A percentile compares a stretch with the other conserved stretches of the same genome.
These are phyloP conservation scores for Brettanomyces bruxellensis DNA, from an alignment of 805 yeast species.

Conservation along the genomic window DNA sequence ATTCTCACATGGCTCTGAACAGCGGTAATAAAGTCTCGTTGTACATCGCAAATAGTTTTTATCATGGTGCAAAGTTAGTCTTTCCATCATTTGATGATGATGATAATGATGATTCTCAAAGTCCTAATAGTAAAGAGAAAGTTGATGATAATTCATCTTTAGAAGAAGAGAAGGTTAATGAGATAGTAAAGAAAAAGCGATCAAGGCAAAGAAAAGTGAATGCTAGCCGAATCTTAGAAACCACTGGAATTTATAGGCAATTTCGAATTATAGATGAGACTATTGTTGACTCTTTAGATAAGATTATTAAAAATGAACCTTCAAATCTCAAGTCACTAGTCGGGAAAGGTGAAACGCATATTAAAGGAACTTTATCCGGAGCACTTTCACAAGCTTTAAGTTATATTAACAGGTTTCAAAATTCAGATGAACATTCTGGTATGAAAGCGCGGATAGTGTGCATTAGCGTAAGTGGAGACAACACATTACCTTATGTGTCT, in stretches of 20 bases:
- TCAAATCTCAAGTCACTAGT: constrained; percentile 12
- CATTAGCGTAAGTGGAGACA: constrained; percentile 62
- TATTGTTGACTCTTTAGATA: constrained; percentile 50
- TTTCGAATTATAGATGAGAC: constrained; percentile 72
- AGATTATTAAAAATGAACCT: constrained; percentile 29
- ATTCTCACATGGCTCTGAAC: constrained; percentile 81
- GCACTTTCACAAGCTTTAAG: constrained; percentile 79
- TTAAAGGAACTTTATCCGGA: constrained; percentile 53
- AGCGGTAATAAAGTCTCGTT: constrained; percentile 79
- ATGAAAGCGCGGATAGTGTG: constrained; percentile 60
- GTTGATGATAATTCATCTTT: neutral
- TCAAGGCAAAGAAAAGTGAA: constrained; percentile 1
- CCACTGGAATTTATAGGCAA: constrained; percentile 72
- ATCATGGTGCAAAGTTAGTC: constrained; percentile 52
- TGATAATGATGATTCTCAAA: constrained; percentile 5
- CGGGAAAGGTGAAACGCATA: constrained; percentile 21
- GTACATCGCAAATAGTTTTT: constrained; percentile 57
- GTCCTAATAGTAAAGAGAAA: constrained; percentile 1
- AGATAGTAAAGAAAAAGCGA: constrained; percentile 1
- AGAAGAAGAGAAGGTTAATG: constrained; percentile 1
- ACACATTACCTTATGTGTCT: constrained; percentile 76
- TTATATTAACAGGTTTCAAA: constrained; percentile 61
- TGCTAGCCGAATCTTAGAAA: constrained; percentile 23
- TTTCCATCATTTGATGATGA: constrained; percentile 41
- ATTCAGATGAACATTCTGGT: constrained; percentile 33